phyloP scores from a whole-genome alignment of 2,329 filamentous ascomycete genomes.

The Fusarium subglutinans region DNA sequence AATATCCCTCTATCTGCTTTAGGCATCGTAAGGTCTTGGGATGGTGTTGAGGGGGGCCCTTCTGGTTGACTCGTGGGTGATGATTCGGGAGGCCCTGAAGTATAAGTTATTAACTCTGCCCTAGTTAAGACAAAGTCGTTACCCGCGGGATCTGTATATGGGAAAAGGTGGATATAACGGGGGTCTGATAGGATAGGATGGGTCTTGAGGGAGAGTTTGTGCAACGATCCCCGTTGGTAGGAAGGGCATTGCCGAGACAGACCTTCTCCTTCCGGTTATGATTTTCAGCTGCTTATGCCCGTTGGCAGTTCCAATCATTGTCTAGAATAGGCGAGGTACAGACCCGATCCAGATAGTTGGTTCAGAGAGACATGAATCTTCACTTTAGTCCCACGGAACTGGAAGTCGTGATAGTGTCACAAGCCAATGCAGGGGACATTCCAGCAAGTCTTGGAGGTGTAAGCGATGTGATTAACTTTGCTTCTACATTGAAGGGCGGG shows the following conservation, averaged over 20 bases:
- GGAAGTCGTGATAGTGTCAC: background rate
- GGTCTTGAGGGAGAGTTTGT: background rate
- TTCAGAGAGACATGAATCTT: background rate
- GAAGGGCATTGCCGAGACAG: background rate
- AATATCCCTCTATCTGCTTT: background rate
- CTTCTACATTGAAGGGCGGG: background rate
- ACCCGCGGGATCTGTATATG: background rate
- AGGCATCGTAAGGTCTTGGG: background rate
- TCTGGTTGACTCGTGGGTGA: background rate
- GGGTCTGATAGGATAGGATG: background rate
- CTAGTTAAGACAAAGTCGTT: background rate
- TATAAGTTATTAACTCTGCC: background rate
- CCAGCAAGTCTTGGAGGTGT: background rate
- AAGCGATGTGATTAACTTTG: background rate
- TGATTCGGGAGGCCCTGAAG: background rate
- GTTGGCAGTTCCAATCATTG: background rate
- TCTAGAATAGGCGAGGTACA: background rate
- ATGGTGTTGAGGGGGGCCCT: background rate
- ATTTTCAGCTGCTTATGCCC: background rate
- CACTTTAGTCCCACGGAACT: fast-evolving
- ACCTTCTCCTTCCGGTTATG: background rate
- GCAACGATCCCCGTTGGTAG: fast-evolving
- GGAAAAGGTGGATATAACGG: background rate
- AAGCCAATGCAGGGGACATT: background rate
- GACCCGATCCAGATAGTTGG: background rate